These are phyloP conservation scores for Chloris gayana DNA, from an alignment of 176 grass and related monocot genomes.

Conservation along the genomic window DNA sequence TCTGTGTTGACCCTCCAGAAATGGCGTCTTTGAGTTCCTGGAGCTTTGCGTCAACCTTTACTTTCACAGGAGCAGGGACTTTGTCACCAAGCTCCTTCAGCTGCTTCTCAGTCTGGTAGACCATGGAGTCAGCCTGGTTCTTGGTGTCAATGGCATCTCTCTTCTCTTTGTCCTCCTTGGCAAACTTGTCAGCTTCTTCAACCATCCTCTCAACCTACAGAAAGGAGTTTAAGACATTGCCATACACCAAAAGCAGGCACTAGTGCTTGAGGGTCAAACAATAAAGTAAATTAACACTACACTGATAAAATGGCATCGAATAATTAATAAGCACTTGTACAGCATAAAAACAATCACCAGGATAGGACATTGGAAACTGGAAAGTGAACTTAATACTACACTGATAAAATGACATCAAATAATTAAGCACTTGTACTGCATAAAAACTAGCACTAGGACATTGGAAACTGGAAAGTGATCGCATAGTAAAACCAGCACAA, in stretches of 20 bases:
- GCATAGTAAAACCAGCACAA: background rate
- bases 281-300: background rate
- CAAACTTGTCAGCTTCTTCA: slow-evolving; percentile 85
- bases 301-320: background rate
- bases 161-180: slow-evolving; percentile 97
- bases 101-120: slow-evolving; percentile 99
- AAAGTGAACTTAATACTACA: background rate
- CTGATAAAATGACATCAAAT: background rate
- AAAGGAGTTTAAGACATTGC: background rate
- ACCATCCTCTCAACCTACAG: slow-evolving; percentile 94
- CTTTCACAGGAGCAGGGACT: slow-evolving; percentile 79
- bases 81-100: slow-evolving; percentile 93
- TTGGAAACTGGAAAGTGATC: background rate
- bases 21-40: slow-evolving; percentile 88
- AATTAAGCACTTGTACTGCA: background rate
- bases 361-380: background rate
- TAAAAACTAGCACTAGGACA: background rate
- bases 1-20: slow-evolving; percentile 74
- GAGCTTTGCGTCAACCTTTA: slow-evolving; percentile 82
- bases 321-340: background rate
- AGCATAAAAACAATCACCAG: background rate
- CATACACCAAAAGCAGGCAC: slow-evolving; percentile 2
- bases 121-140: slow-evolving; percentile 87
- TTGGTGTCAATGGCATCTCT: slow-evolving; percentile 98
- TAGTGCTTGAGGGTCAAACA: background rate